Base-by-base conservation (phyloP, 345 rosid species). In the Cardamine chenopodiifolia region DNA sequence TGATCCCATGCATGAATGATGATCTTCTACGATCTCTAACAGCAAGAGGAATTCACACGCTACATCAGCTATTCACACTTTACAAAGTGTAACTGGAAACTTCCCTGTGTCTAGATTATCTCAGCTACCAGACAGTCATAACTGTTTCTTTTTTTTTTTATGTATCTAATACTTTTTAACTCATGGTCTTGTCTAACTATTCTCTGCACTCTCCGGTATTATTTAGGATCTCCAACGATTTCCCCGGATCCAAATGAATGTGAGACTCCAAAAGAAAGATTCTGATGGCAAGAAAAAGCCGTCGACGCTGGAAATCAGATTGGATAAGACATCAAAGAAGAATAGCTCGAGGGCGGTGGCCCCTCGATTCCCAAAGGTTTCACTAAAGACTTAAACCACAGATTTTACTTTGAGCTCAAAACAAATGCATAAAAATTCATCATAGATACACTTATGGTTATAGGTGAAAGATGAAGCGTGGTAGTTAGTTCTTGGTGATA, bases 401-500 rank as follows among this genome's bases (percentile, higher is more conserved):
- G 3, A 67, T 8, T 45, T 45, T 69, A 73, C 2, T 14, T 68
- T 53, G 29, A 60, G 70, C 34, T 68, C 29, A 8, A 62, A 57
- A 28, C 26, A 18, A 52, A 62, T 20, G 35, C 20, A 53, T 70
- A 37, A 49, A 7, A 6, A 9, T 25, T 26, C 58, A 25, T 79
- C 18, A 83, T 58, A 42, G 56, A n/a, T 22, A 55, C 26, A 18
- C 63, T 18, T 28, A 68, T 28, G 42, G 62, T 50, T 80, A 44
- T 48, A 94, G 97, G 58, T 84, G 59, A 94, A 94, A 90, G 92
- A 86, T 70, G 99, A 94, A 86, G 99, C 97, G 35, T 94, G 99
- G 97, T 94, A 97, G 99, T 75, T 94, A 65, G 83, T 90, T 67
- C 93, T 94, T 45, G 96, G 97, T 40, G 88, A 94, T 77, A 75